Base-by-base conservation (phyloP, 306 rosid species). In the Senna tora region DNA sequence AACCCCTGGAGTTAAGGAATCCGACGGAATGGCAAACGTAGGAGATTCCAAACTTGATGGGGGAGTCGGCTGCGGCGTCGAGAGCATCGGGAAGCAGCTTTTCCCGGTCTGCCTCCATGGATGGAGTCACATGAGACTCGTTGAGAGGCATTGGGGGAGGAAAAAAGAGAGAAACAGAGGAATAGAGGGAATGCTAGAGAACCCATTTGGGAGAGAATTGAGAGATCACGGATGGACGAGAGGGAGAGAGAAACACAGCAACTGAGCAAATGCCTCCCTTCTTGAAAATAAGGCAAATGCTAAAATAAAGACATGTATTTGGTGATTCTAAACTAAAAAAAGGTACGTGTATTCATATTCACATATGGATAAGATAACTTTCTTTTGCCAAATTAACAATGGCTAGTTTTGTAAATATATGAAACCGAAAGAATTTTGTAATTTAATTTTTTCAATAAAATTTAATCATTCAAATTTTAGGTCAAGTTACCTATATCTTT, bases 171-270 rank as follows among this genome's bases (percentile, higher is more conserved):
- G 62, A 81, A 62, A 42, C 21, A 72, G 42, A 57, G 19, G 52
- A 67, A 69, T 72, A 55, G 74, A 45, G 71, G 43, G 42, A 51
- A 49, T 43, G 77, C 5, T 5, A 73, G 56, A 58, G 69, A 74
- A 69, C 46, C 62, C 82, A 69, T 79, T 78, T 21, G 60, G 69
- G 75, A 73, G 79, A 80, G 75, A 73, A 67, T 49, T 72, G 75
- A 69, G 77, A 77, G 75, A 77, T 75, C 69, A 69, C 67, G 78
- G 63, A 69, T 78, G 87, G 87, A 80, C n/a, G 67, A 60, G 51
- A 58, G 75, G 71, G 82, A 70, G 80, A 72, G 81, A 65, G 61
- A 69, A 70, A 15, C 22, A 34, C n/a, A 32, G 45, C 43, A 57
- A 64, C 11, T 63, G 79, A 69, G 79, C 51, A 49, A 54, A 65